Conservation (phyloP, 768 basidiomycete species). For the Suillus clintonianus region DNA sequence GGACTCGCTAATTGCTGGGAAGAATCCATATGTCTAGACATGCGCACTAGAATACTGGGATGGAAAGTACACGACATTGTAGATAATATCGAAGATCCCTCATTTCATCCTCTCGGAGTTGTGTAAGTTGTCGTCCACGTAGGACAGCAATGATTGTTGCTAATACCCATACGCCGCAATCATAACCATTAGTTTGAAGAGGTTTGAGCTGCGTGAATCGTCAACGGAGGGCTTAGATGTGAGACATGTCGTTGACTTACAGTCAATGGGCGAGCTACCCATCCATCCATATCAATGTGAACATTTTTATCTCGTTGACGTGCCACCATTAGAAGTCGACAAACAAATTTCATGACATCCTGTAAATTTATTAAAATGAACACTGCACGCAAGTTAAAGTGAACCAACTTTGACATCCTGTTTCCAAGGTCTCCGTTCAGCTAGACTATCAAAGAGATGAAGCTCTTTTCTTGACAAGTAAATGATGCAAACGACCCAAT, state of each 20-base stretch:
- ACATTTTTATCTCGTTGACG: neutral
- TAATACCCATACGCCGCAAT: neutral
- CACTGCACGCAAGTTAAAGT: neutral
- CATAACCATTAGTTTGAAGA: neutral
- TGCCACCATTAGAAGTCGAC: neutral
- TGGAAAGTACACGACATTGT: neutral
- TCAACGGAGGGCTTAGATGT: neutral
- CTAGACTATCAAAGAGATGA: no score
- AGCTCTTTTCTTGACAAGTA: no score
- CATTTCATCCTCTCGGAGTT: neutral
- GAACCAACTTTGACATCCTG: no score
- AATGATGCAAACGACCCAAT: no score
- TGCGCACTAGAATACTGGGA: neutral
- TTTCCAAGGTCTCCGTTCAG: no score
- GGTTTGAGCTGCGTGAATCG: neutral
- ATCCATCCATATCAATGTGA: neutral
- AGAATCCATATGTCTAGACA: neutral
- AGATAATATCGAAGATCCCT: neutral
- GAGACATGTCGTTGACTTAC: neutral
- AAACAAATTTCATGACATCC: neutral
- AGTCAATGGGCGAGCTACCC: neutral
- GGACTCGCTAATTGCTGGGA: neutral
- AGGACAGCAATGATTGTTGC: neutral
- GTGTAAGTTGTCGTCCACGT: neutral
- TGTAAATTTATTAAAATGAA: neutral